These are phyloP conservation scores for Secale cereale DNA, from an alignment of 176 grass and related monocot species.

Conservation along the genomic window DNA sequence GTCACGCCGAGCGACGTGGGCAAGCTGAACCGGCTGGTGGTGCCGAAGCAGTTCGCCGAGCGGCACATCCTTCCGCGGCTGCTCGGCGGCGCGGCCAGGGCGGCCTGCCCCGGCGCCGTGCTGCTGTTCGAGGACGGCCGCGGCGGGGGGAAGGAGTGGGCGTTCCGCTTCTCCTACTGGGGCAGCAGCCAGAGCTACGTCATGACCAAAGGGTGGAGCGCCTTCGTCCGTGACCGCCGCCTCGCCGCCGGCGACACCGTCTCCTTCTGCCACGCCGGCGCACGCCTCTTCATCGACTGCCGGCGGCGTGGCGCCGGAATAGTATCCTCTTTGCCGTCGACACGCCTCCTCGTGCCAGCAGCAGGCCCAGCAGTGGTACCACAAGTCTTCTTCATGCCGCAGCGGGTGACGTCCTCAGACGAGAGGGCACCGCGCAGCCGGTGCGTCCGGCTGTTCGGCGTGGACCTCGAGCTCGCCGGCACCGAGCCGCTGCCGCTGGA, in stretches of 20 bases:
- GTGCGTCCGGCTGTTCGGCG: constrained; percentile 57
- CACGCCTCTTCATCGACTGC: constrained; percentile 45
- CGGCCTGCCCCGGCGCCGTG: constrained; percentile 17
- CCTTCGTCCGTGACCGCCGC: constrained; percentile 43
- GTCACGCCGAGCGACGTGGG: constrained; percentile 98
- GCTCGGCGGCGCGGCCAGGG: not conserved
- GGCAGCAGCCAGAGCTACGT: constrained; percentile 99
- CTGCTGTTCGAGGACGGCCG: constrained; percentile 49
- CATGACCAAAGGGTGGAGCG: constrained; percentile 97
- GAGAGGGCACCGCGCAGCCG: not conserved
- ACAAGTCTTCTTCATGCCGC: not conserved
- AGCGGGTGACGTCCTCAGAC: not conserved
- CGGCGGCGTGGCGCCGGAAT: not conserved
- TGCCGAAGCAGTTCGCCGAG: constrained; percentile 61
- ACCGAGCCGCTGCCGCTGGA: constrained; percentile 33
- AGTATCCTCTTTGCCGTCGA: not conserved
- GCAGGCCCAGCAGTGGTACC: not conserved
- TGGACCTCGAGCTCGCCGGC: constrained; percentile 37
- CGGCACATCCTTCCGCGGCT: constrained; percentile 31
- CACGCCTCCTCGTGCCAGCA: not conserved
- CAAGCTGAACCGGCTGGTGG: constrained; percentile 88
- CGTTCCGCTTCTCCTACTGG: constrained; percentile 98
- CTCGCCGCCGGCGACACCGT: not conserved
- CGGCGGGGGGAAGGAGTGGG: not conserved
- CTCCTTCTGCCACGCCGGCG: constrained; percentile 44